A percentile compares a stretch with the other conserved stretches of the same genome.
Evolutionary conservation across 2,329 filamentous ascomycete genomes (phyloP).

Genomic region (Orbilia javanica): DNA sequence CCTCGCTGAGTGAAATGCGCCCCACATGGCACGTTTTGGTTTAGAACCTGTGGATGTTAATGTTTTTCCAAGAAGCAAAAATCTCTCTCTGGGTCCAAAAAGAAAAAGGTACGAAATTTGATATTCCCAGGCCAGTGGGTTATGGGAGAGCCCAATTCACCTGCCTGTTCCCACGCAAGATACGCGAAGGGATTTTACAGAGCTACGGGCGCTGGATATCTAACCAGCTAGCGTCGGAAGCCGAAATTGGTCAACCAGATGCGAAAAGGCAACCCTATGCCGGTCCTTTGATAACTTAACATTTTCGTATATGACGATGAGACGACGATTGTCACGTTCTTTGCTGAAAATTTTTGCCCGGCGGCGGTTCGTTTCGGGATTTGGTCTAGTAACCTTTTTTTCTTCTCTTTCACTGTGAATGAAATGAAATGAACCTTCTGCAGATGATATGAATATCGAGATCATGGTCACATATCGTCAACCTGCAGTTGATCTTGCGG

Average conservation of each 20-base stretch:
- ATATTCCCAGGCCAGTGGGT: conserved; percentile 21
- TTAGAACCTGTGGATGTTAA: conserved; percentile 15
- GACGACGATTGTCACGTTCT: conserved; percentile 23
- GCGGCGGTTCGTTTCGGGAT: not conserved
- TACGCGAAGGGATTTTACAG: conserved; percentile 34
- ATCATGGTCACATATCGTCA: not conserved
- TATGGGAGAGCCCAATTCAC: conserved; percentile 32
- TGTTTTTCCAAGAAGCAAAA: conserved; percentile 44
- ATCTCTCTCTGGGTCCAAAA: not conserved
- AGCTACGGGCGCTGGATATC: conserved; percentile 16
- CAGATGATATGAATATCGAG: not conserved
- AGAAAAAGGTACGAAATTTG: conserved; percentile 21
- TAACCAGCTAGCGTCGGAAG: not conserved
- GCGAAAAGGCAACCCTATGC: conserved; percentile 50
- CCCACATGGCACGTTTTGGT: conserved; percentile 25
- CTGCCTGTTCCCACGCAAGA: conserved; percentile 47
- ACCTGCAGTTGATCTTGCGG: conserved; percentile 6
- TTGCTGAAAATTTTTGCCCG: not conserved
- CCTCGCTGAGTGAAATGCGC: not conserved
- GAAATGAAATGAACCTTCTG: conserved; percentile 9
- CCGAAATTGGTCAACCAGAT: conserved; percentile 52
- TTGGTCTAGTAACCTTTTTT: no score
- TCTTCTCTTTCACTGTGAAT: no score
- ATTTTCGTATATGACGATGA: conserved; percentile 10
- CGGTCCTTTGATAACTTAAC: not conserved